Evolutionary conservation across 2,329 filamentous ascomycete species (phyloP).

Genomic region (Gnomoniopsis sp.): DNA sequence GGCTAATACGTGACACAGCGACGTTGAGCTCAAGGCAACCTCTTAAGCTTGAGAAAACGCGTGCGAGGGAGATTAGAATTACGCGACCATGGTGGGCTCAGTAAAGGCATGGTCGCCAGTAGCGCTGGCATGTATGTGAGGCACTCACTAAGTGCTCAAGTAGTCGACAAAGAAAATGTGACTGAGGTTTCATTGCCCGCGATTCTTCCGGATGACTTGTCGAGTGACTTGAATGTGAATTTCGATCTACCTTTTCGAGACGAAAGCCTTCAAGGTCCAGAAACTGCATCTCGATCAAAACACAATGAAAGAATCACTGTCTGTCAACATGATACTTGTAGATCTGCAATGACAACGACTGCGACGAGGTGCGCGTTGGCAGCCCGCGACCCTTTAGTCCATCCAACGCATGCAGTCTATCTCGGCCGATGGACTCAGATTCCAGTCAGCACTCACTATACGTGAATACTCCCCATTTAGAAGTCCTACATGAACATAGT

Average conservation of each 20-base stretch:
- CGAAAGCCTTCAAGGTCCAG: too few species aligned
- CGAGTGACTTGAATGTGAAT: too few species aligned
- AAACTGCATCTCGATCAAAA: too few species aligned
- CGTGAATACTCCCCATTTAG: background rate
- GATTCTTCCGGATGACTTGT: background rate
- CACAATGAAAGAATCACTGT: too few species aligned
- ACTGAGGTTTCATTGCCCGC: background rate
- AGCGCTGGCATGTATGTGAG: background rate
- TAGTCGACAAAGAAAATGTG: background rate
- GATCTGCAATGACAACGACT: too few species aligned
- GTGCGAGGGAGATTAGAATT: background rate
- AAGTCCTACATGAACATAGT: background rate
- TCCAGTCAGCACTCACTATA: too few species aligned
- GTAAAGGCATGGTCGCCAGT: background rate
- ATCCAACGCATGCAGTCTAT: too few species aligned
- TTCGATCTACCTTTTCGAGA: too few species aligned
- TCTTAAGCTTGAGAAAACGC: constrained; percentile 16
- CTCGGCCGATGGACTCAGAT: too few species aligned
- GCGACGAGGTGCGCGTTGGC: too few species aligned
- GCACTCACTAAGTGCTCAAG: background rate
- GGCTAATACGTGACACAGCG: constrained; percentile 25
- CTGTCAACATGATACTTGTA: too few species aligned
- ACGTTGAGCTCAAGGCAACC: constrained; percentile 32
- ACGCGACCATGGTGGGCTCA: background rate
- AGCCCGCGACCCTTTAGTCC: too few species aligned